Percentiles rank a stretch among this genome's conserved stretches.
Conservation (phyloP, 495 filamentous ascomycete genomes). For the Trichoderma asperelloides region DNA sequence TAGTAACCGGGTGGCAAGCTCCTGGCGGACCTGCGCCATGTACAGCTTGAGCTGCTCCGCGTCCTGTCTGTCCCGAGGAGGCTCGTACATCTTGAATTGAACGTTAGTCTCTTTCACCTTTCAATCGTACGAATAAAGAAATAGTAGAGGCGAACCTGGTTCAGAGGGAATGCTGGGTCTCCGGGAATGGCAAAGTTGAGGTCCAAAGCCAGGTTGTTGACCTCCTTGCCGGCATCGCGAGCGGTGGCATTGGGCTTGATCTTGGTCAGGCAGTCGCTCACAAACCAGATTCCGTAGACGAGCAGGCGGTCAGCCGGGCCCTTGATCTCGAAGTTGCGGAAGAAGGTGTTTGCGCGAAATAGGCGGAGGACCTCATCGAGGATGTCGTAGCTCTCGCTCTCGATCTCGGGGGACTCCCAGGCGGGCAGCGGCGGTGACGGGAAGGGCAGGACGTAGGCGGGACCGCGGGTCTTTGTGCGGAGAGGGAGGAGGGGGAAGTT, state of each 20-base stretch:
- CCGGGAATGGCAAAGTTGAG: conserved; percentile 86
- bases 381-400: conserved; percentile 85
- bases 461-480: conserved; percentile 84
- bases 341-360: conserved; percentile 96
- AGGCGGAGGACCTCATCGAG: conserved; percentile 86
- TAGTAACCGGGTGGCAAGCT: conserved; percentile 72
- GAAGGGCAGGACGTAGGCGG: conserved; percentile 68
- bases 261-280: conserved; percentile 79
- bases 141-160: conserved; percentile 48
- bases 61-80: conserved; percentile 76
- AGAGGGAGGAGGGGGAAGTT: conserved; percentile 93
- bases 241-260: conserved; percentile 55
- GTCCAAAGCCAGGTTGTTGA: conserved; percentile 62
- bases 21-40: conserved; percentile 84
- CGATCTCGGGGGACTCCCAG: conserved; percentile 64
- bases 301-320: conserved; percentile 89
- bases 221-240: conserved; percentile 45
- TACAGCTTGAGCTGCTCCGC: conserved; percentile 82
- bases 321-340: conserved; percentile 99
- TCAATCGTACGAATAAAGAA: neutral
- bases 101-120: neutral
- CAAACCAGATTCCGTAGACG: conserved; percentile 92
- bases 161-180: conserved; percentile 87
- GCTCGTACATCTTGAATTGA: conserved; percentile 40
- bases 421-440: conserved; percentile 55